These are phyloP conservation scores for Parachlorella kessleri DNA, from an alignment of 139 green algal genomes.

Conservation along the genomic window DNA sequence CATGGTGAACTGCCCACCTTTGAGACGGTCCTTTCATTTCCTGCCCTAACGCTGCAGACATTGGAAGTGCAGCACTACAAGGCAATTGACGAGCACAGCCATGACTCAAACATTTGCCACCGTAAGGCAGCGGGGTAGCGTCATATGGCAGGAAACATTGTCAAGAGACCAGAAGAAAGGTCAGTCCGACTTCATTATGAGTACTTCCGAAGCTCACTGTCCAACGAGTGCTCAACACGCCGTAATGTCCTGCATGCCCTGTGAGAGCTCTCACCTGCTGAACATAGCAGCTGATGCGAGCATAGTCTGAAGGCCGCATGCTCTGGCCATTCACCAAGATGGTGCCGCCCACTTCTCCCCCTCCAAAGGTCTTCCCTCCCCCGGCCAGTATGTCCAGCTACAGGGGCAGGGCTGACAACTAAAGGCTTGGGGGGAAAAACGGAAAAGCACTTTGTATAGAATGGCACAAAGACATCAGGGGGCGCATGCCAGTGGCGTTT, in stretches of 20 bases:
- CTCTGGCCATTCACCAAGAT: constrained; percentile 58
- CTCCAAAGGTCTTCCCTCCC: constrained; percentile 25
- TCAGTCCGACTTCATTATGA: background rate
- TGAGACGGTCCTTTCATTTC: background rate
- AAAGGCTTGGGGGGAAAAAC: background rate
- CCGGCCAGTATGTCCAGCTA: constrained; percentile 77
- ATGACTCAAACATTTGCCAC: no score
- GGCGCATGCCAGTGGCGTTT: background rate
- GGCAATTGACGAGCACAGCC: no score
- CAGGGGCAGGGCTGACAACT: background rate
- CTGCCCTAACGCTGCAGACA: no score
- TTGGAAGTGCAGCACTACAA: no score
- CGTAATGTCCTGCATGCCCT: background rate
- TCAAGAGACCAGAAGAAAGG: background rate
- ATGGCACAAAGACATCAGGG: background rate
- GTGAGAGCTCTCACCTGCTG: constrained; percentile 42
- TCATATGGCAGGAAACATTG: no score
- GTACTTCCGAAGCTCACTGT: background rate
- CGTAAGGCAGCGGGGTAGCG: no score
- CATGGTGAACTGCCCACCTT: background rate
- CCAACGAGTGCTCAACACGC: background rate
- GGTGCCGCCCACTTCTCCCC: constrained; percentile 30
- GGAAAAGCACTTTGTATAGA: background rate
- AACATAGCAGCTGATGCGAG: constrained; percentile 57
- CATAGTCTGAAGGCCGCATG: constrained; percentile 13